These are phyloP conservation scores for Ligustrum vulgare DNA, from an alignment of 257 asterid genomes.

Conservation along the genomic window DNA sequence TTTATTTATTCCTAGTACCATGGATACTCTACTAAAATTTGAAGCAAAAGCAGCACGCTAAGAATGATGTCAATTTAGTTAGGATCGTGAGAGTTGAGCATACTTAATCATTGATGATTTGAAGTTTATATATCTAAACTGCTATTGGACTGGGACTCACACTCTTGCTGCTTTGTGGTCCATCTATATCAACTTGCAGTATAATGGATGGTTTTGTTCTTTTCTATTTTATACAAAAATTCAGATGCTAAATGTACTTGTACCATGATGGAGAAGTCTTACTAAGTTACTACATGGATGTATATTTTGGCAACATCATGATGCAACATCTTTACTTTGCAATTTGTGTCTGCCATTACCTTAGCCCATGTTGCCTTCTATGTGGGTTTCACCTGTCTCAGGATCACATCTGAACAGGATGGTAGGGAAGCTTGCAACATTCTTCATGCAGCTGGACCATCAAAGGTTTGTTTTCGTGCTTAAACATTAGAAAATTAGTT, in stretches of 20 bases:
- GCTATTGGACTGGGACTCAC: not conserved
- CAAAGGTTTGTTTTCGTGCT: constrained; percentile 61
- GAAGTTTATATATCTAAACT: not conserved
- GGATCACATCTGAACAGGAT: constrained; percentile 84
- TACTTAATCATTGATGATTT: not conserved
- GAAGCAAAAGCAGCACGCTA: not conserved
- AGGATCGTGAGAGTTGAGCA: not conserved
- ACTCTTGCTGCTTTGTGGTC: not conserved
- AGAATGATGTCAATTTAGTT: not conserved
- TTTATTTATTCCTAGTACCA: not conserved
- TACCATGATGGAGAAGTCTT: constrained; percentile 3
- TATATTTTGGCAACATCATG: not conserved
- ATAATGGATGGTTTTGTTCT: not conserved
- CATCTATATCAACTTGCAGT: not conserved
- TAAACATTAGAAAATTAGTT: constrained; percentile 13
- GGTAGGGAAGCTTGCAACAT: constrained; percentile 93
- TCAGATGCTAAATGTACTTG: not conserved
- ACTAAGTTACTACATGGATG: not conserved
- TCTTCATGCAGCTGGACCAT: constrained; percentile 96
- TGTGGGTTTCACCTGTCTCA: constrained; percentile 30
- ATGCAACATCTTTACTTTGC: not conserved
- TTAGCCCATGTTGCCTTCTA: constrained; percentile 1
- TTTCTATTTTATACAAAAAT: not conserved
- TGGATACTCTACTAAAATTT: not conserved
- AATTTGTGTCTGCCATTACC: not conserved